phyloP scores from a whole-genome alignment of 2,329 filamentous ascomycete genomes.

The Paraphoma chrysanthemicola region DNA sequence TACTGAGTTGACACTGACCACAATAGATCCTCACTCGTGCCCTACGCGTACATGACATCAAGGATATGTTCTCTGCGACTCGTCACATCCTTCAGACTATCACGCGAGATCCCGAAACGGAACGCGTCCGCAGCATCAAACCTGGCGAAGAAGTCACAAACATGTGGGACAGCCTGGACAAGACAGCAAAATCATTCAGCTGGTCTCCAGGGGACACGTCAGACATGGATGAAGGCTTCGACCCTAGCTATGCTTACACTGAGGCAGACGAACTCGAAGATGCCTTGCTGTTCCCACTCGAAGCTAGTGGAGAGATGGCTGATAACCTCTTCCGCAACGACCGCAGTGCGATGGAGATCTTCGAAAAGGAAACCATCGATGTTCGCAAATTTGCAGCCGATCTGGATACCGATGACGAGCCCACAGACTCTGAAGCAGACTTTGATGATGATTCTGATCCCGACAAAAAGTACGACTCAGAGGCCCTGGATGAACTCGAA shows the following conservation, averaged over 20 bases:
- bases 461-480: not conserved
- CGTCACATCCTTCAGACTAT: constrained; percentile 48
- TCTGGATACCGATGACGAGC: constrained; percentile 25
- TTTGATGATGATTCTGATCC: not conserved
- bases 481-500: constrained; percentile 8
- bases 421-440: constrained; percentile 4
- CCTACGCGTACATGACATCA: constrained; percentile 35
- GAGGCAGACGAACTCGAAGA: constrained; percentile 53
- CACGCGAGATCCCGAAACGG: constrained; percentile 42
- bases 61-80: constrained; percentile 43
- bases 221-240: constrained; percentile 26
- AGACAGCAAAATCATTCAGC: constrained; percentile 13
- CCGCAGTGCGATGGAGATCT: constrained; percentile 30
- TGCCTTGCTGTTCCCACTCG: constrained; percentile 50
- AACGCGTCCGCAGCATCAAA: constrained; percentile 46
- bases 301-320: constrained; percentile 25
- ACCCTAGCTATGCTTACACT: constrained; percentile 39
- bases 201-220: constrained; percentile 4
- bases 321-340: constrained; percentile 25
- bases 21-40: constrained; percentile 47
- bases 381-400: constrained; percentile 25
- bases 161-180: constrained; percentile 43
- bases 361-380: constrained; percentile 20
- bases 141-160: constrained; percentile 42
- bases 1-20: not conserved